Conservation (phyloP, 306 rosid species). For the Casuarina glauca region DNA sequence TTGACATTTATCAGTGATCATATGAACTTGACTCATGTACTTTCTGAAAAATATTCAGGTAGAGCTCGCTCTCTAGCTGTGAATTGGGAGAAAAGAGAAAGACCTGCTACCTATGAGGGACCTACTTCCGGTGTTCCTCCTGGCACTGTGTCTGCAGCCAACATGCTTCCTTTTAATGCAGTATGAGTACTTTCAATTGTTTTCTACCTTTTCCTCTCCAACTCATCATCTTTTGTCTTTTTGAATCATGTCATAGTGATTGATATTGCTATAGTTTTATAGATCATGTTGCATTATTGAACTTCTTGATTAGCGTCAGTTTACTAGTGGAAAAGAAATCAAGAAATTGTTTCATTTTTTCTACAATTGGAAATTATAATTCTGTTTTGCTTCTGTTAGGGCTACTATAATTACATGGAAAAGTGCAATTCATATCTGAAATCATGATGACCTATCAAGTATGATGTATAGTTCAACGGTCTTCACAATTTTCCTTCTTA, state of each 20-base stretch:
- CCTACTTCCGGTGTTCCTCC: conserved; percentile 53
- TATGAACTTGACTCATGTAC: conserved; percentile 24
- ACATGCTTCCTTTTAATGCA: conserved; percentile 49
- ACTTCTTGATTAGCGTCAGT: neutral
- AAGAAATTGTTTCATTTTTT: neutral
- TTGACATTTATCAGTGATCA: conserved; percentile 25
- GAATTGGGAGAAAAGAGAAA: conserved; percentile 84
- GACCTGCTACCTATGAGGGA: conserved; percentile 61
- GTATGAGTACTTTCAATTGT: conserved; percentile 44
- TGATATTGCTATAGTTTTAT: neutral
- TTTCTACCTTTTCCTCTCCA: conserved; percentile 20
- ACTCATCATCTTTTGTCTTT: conserved; percentile 16
- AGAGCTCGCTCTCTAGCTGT: conserved; percentile 64
- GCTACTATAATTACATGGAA: neutral
- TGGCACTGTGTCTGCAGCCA: conserved; percentile 53
- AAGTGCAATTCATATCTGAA: neutral
- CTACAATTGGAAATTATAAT: neutral
- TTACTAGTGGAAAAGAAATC: neutral
- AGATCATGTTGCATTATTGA: neutral
- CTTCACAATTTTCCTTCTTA: neutral
- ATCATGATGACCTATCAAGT: neutral
- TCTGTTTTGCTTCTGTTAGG: neutral
- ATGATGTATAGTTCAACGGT: neutral
- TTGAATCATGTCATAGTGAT: neutral
- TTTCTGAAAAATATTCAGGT: conserved; percentile 48